Conservation (phyloP, 2,329 filamentous ascomycete species). For the Metarhizium sp. region DNA sequence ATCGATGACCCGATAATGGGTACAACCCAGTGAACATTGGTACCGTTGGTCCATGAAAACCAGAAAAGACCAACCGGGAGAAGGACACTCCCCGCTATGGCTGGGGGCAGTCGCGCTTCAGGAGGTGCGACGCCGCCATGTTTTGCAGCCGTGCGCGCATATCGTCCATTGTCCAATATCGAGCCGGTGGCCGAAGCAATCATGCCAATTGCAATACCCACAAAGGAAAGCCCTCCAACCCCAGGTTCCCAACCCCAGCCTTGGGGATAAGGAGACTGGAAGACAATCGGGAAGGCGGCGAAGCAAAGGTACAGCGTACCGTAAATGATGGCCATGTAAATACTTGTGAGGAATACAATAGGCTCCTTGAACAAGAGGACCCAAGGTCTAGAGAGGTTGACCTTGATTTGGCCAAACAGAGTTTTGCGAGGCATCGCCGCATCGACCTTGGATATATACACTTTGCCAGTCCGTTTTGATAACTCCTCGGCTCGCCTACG, state of each 20-base stretch:
- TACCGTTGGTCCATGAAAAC: conserved; percentile 56
- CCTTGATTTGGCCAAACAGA: conserved; percentile 40
- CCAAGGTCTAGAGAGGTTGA: conserved; percentile 53
- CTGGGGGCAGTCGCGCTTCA: conserved; percentile 52
- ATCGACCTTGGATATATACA: conserved; percentile 42
- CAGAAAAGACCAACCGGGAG: conserved; percentile 54
- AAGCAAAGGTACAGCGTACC: conserved; percentile 47
- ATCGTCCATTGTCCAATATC: conserved; percentile 44
- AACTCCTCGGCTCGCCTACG: conserved; percentile 41
- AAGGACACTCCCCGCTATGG: conserved; percentile 47
- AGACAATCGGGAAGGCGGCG: conserved; percentile 51
- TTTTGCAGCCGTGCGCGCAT: conserved; percentile 32
- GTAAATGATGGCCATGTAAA: conserved; percentile 55
- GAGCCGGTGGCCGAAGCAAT: conserved; percentile 43
- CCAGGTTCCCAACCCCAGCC: conserved; percentile 48
- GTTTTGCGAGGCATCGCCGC: conserved; percentile 31
- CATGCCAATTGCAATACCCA: conserved; percentile 57
- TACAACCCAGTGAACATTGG: conserved; percentile 48
- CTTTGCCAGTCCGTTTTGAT: conserved; percentile 41
- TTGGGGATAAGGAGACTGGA: conserved; percentile 30
- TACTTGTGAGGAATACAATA: conserved; percentile 52
- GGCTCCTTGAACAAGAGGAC: conserved; percentile 56
- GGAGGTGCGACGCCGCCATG: conserved; percentile 50
- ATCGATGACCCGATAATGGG: conserved; percentile 31
- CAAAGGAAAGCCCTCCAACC: conserved; percentile 50